Evolutionary conservation across 2,329 filamentous ascomycete species (phyloP), one percentile per base, ranked within the genome.

Genomic region (Metarhizium robertsii): DNA sequence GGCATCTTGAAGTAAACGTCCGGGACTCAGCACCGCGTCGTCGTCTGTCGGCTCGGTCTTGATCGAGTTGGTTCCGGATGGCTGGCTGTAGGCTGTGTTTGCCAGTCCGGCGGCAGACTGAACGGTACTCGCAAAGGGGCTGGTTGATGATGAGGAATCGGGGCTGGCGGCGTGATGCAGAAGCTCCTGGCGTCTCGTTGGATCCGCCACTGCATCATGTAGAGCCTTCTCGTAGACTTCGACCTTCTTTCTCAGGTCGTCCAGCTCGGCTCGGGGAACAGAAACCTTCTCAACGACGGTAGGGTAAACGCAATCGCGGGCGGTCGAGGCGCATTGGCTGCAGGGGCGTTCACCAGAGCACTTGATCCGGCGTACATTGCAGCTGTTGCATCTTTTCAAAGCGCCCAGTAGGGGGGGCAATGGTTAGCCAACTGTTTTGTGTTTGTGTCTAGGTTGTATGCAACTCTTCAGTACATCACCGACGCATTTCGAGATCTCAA

Each of bases 281-380:
- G 69, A 69, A 18, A 79, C 65, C 57, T 76, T 76, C 59, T 77
- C 73, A 42, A 74, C 61, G 4, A 67, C 58, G n/a, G 65, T 62
- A 18, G 77, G 77, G 61, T 79, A 80, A 52, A 73, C 59, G 63
- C 77, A 80, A 10, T 75, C 71, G 55, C 77, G 69, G 36, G 71
- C 69, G 34, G 72, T 66, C 40, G 67, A 67, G 29, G 63, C 61
- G 61, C 77, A 80, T 59, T 77, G 74, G 45, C 64, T 62, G 61
- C 77, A 80, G 0, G 77, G 77, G n/a, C 62, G 65, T 4, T 76
- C 71, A 49, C 77, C 77, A 13, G 75, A 78, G 65, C 77, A 80
- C 60, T 77, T 79, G 63, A 78, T 75, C 56, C 77, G 73, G 48
- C 76, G 73, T 49, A 78, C 63, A 65, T 80, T 80, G 67, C 77